Evolutionary conservation across 257 asterid species (phyloP).

Genomic region (Solanum appendiculatum): DNA sequence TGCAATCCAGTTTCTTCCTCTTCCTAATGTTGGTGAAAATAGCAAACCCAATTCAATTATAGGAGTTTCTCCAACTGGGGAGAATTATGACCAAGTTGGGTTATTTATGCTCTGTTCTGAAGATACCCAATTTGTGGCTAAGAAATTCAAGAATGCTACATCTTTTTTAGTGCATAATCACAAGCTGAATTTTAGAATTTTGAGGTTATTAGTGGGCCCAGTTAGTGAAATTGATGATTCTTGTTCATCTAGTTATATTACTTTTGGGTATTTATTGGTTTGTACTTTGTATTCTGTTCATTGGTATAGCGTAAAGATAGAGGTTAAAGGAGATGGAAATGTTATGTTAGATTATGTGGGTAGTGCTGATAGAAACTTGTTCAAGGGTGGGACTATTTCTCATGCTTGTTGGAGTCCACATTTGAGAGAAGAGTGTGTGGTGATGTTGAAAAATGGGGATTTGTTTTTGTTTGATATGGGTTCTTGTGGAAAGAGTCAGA

Average conservation of each 20-base stretch:
- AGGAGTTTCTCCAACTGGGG: slow-evolving; percentile 56
- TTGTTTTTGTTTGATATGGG: slow-evolving; percentile 54
- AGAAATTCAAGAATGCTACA: neutral
- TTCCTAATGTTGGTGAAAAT: slow-evolving; percentile 3
- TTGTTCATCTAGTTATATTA: neutral
- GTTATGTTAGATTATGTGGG: slow-evolving; percentile 41
- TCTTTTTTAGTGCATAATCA: slow-evolving; percentile 21
- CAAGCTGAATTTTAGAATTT: slow-evolving; percentile 28
- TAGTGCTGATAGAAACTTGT: slow-evolving; percentile 16
- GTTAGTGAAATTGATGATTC: slow-evolving; percentile 8
- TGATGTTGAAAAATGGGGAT: slow-evolving; percentile 63
- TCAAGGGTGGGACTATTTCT: slow-evolving; percentile 35
- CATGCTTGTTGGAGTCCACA: slow-evolving; percentile 85
- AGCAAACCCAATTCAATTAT: slow-evolving; percentile 1
- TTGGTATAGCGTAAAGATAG: slow-evolving; percentile 45
- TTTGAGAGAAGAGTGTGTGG: slow-evolving; percentile 56
- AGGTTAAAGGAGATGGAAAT: neutral
- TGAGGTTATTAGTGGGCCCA: slow-evolving; percentile 25
- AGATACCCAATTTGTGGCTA: slow-evolving; percentile 21
- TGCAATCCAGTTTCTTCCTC: slow-evolving; percentile 43
- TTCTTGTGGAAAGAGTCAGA: slow-evolving; percentile 6
- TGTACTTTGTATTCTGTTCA: slow-evolving; percentile 45
- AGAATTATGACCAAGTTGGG: slow-evolving; percentile 59
- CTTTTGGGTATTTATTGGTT: slow-evolving; percentile 55
- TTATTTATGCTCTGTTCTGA: slow-evolving; percentile 24